These are phyloP conservation scores for Boeremia exigua DNA, from an alignment of 2,329 filamentous ascomycete genomes.

Conservation along the genomic window DNA sequence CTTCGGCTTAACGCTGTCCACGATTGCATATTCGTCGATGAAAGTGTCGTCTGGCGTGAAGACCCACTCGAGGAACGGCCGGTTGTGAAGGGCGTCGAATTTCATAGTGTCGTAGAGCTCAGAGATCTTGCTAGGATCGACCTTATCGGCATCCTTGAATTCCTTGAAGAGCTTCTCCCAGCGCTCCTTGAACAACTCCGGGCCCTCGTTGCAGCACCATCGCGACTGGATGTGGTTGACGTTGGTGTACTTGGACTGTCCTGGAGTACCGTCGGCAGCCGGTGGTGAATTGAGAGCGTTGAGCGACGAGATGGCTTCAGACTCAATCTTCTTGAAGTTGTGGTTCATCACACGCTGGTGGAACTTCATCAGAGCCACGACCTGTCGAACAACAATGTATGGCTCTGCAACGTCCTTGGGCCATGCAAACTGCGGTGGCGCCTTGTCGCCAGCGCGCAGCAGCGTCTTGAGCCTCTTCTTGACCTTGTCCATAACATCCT, in stretches of 20 bases:
- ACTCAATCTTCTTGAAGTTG: constrained; percentile 84
- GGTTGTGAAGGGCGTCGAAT: constrained; percentile 96
- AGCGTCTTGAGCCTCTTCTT: constrained; percentile 99
- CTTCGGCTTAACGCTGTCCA: constrained; percentile 43
- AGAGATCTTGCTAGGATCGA: constrained; percentile 97
- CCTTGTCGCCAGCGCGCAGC: constrained; percentile 87
- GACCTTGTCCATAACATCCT: constrained; percentile 99
- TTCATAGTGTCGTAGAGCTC: constrained; percentile 99
- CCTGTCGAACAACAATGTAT: constrained; percentile 86
- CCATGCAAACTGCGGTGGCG: constrained; percentile 97
- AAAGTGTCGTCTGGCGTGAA: constrained; percentile 86
- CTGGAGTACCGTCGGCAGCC: constrained; percentile 43
- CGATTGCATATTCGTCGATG: constrained; percentile 65
- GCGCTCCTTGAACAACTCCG: constrained; percentile 90
- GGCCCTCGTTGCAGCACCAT: constrained; percentile 96
- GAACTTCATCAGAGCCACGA: constrained; percentile 97
- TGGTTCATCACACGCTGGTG: constrained; percentile 93
- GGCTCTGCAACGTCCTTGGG: constrained; percentile 92
- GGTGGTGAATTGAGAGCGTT: constrained; percentile 48
- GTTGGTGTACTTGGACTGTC: constrained; percentile 45
- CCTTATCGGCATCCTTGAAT: constrained; percentile 96
- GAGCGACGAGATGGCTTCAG: constrained; percentile 67
- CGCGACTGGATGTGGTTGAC: constrained; percentile 73
- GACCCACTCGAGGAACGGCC: constrained; percentile 95
- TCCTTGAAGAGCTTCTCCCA: constrained; percentile 99